These are phyloP conservation scores for Thermoascus crustaceus DNA, from an alignment of 2,329 filamentous ascomycete genomes.

Conservation along the genomic window DNA sequence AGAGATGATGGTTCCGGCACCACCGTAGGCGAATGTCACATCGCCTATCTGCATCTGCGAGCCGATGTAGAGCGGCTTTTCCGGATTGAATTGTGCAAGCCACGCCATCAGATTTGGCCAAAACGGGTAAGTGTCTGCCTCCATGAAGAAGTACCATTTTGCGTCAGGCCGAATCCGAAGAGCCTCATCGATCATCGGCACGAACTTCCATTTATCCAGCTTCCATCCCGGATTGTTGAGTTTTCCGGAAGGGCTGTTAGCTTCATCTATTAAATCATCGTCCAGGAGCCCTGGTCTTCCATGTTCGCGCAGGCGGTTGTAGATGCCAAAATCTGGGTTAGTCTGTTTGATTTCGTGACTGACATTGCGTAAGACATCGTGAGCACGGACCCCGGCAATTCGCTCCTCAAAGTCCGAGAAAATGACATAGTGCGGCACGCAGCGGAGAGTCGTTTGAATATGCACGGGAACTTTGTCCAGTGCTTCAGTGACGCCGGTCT, in stretches of 20 bases:
- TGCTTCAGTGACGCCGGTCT: constrained; percentile 53
- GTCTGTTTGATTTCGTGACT: constrained; percentile 28
- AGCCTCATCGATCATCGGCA: constrained; percentile 47
- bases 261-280: constrained; percentile 29
- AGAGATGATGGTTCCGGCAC: constrained; percentile 47
- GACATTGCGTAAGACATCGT: constrained; percentile 44
- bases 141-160: constrained; percentile 54
- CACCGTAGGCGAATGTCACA: constrained; percentile 46
- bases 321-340: constrained; percentile 45
- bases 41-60: constrained; percentile 46
- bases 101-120: constrained; percentile 47
- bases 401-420: constrained; percentile 51
- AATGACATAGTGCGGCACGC: constrained; percentile 48
- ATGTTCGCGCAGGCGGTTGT: constrained; percentile 39
- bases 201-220: constrained; percentile 52
- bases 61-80: constrained; percentile 45
- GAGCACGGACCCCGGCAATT: constrained; percentile 42
- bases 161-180: constrained; percentile 37
- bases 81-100: constrained; percentile 43
- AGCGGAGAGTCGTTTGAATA: constrained; percentile 47
- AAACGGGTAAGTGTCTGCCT: constrained; percentile 51
- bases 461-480: constrained; percentile 48
- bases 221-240: constrained; percentile 44
- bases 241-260: constrained; percentile 32
- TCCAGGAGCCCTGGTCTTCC: constrained; percentile 37